Evolutionary conservation across 1,284 basidiomycete species (phyloP).

Genomic region (Rhodotorula sp.): DNA sequence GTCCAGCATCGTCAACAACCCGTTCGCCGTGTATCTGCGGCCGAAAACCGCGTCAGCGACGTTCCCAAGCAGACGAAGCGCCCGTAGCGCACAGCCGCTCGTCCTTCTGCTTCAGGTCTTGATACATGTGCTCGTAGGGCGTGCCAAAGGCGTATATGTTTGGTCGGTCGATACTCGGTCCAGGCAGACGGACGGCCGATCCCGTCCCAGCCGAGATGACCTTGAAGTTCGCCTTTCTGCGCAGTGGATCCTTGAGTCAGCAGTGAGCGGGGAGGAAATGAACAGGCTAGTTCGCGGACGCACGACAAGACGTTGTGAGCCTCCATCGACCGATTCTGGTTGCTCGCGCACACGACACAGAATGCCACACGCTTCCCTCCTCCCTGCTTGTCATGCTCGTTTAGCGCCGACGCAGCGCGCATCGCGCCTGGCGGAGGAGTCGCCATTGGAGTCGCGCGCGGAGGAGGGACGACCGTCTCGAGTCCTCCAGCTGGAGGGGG

Average conservation of each 20-base stretch:
- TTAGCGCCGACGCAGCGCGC: neutral
- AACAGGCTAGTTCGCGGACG: constrained; percentile 51
- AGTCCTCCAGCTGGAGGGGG: neutral
- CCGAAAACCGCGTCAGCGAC: neutral
- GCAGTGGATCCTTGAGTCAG: too few species aligned
- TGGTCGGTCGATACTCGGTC: constrained; percentile 93
- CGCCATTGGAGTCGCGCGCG: constrained; percentile 10
- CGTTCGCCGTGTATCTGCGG: constrained; percentile 86
- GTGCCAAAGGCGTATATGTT: constrained; percentile 98
- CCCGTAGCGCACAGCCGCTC: constrained; percentile 65
- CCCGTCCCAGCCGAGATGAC: constrained; percentile 96
- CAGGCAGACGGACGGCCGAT: constrained; percentile 92
- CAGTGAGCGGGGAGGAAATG: neutral
- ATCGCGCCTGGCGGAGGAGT: constrained; percentile 16
- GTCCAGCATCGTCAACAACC: constrained; percentile 95
- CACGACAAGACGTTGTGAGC: constrained; percentile 87
- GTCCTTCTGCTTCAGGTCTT: constrained; percentile 87
- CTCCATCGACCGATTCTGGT: constrained; percentile 99
- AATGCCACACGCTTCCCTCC: constrained; percentile 59
- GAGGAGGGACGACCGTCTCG: constrained; percentile 6
- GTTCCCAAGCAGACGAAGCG: neutral
- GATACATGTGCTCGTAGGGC: constrained; percentile 95
- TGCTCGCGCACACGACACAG: constrained; percentile 97
- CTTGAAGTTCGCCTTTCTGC: constrained; percentile 73
- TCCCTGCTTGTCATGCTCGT: neutral